A percentile compares a stretch with the other conserved stretches of the same genome.
phyloP scores from a whole-genome alignment of 2,329 filamentous ascomycete genomes.

The Alternaria incomplexa region DNA sequence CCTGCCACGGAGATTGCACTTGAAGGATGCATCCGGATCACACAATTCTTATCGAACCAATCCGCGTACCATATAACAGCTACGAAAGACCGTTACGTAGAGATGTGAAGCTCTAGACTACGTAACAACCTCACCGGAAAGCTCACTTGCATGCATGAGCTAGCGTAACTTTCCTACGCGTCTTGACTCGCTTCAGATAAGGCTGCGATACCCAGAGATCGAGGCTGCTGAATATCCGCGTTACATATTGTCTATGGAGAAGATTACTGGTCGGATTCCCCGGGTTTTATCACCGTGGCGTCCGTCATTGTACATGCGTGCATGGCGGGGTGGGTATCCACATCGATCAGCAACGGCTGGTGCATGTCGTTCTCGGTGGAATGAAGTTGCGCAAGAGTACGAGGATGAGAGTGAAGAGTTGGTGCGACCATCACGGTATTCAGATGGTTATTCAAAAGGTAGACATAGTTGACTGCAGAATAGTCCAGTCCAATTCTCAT shows the following conservation, averaged over 20 bases:
- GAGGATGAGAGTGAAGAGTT: background rate
- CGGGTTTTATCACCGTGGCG: slow-evolving; percentile 1
- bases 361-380: slow-evolving; percentile 1
- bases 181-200: slow-evolving; percentile 36
- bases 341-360: slow-evolving; percentile 13
- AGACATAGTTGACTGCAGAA: background rate
- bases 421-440: slow-evolving; percentile 23
- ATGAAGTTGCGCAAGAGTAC: background rate
- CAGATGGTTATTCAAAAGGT: background rate
- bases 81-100: slow-evolving; percentile 21
- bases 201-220: slow-evolving; percentile 18
- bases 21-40: background rate
- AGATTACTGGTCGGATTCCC: slow-evolving; percentile 30
- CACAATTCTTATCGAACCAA: slow-evolving; percentile 15
- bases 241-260: slow-evolving; percentile 26
- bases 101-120: slow-evolving; percentile 21
- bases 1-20: slow-evolving; percentile 1
- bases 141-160: slow-evolving; percentile 26
- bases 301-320: slow-evolving; percentile 33
- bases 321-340: slow-evolving; percentile 34
- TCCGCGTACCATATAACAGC: slow-evolving; percentile 1
- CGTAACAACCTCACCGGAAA: slow-evolving; percentile 30
- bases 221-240: slow-evolving; percentile 20
- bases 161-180: slow-evolving; percentile 1
- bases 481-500: background rate